These are phyloP conservation scores for Tylopilus intermedius DNA, from an alignment of 768 basidiomycete genomes.

Conservation along the genomic window DNA sequence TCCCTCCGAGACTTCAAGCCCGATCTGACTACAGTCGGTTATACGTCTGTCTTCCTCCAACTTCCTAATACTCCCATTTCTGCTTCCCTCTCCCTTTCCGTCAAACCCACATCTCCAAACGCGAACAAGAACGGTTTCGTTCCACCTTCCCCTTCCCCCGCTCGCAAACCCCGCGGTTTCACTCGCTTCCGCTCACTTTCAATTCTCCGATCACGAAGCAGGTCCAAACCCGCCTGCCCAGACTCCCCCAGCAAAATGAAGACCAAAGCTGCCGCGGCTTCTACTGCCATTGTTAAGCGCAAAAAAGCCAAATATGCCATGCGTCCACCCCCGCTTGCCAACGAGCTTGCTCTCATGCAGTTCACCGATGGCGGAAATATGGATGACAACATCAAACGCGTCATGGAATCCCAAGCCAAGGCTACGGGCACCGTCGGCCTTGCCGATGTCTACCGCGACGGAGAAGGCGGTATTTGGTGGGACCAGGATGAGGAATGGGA, in stretches of 20 bases:
- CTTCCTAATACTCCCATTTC: conserved; percentile 46
- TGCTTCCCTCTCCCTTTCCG: conserved; percentile 10
- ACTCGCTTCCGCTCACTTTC: conserved; percentile 51
- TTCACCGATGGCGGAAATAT: conserved; percentile 60
- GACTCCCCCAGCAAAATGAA: conserved; percentile 25
- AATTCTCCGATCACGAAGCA: conserved; percentile 37
- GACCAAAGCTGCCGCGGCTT: conserved; percentile 10
- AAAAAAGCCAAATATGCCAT: conserved; percentile 51
- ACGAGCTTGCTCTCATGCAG: conserved; percentile 68
- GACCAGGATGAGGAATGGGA: conserved; percentile 72
- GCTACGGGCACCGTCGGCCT: conserved; percentile 35
- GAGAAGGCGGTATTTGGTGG: conserved; percentile 60
- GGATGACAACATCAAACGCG: conserved; percentile 48
- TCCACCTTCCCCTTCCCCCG: conserved; percentile 4
- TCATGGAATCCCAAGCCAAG: conserved; percentile 54
- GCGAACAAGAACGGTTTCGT: conserved; percentile 11
- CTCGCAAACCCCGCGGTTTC: conserved; percentile 28
- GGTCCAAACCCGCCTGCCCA: conserved; percentile 33
- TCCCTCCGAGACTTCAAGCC: conserved; percentile 43
- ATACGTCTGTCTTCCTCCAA: conserved; percentile 61
- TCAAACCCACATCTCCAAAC: conserved; percentile 6
- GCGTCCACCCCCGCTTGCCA: conserved; percentile 48
- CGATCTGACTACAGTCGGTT: conserved; percentile 58
- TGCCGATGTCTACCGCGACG: conserved; percentile 56
- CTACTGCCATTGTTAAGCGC: conserved; percentile 38